These are phyloP conservation scores for Pseudogymnoascus sp. DNA, from an alignment of 2,329 filamentous ascomycete genomes.

Conservation along the genomic window DNA sequence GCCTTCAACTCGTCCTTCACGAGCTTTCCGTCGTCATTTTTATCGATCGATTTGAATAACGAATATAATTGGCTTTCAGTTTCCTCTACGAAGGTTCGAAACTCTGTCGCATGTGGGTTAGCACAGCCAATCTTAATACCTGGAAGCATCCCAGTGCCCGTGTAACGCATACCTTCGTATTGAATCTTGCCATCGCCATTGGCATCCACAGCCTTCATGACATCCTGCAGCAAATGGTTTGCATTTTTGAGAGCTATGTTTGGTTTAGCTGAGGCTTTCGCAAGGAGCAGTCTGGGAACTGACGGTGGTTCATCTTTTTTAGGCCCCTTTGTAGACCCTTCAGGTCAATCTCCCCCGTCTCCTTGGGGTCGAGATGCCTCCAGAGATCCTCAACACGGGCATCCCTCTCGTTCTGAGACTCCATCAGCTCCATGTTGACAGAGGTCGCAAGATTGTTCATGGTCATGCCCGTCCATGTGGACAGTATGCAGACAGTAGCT, in stretches of 20 bases:
- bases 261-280: slow-evolving; percentile 20
- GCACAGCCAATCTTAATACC: not conserved
- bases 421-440: slow-evolving; percentile 52
- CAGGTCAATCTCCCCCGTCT: slow-evolving; percentile 73
- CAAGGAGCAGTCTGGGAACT: slow-evolving; percentile 29
- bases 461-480: slow-evolving; percentile 8
- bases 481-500: slow-evolving; percentile 7
- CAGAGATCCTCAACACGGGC: slow-evolving; percentile 77
- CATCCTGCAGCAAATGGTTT: slow-evolving; percentile 71
- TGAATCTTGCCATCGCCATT: slow-evolving; percentile 85
- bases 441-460: slow-evolving; percentile 5
- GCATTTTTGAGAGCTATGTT: slow-evolving; percentile 75
- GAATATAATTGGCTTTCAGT: slow-evolving; percentile 76
- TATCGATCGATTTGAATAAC: slow-evolving; percentile 82
- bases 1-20: slow-evolving; percentile 75
- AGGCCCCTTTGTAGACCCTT: slow-evolving; percentile 78
- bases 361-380: slow-evolving; percentile 69
- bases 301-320: slow-evolving; percentile 85
- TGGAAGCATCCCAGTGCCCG: not conserved
- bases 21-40: slow-evolving; percentile 74
- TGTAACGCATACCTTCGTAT: slow-evolving; percentile 63
- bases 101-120: slow-evolving; percentile 51
- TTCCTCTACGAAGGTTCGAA: slow-evolving; percentile 76
- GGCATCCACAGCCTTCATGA: slow-evolving; percentile 75
- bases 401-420: slow-evolving; percentile 72